Percentiles rank a stretch among this genome's conserved stretches.
phyloP scores from a whole-genome alignment of 495 filamentous ascomycete species.

The Patellaria atrata region DNA sequence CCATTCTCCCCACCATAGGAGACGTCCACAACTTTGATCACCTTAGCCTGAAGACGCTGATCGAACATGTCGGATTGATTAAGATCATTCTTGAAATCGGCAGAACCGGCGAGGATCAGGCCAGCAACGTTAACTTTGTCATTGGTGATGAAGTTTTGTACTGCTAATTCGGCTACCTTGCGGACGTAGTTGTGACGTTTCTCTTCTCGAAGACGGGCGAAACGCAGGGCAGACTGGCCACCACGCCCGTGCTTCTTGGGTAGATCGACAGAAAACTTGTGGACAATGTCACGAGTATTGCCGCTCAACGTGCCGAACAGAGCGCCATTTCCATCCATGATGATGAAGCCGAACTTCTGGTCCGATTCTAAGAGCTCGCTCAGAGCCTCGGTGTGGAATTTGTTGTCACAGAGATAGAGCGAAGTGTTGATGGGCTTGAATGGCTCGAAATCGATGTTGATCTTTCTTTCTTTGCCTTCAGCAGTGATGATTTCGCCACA shows the following conservation, averaged over 20 bases:
- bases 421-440: slow-evolving; percentile 99
- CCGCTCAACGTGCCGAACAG: slow-evolving; percentile 93
- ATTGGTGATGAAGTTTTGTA: slow-evolving; percentile 94
- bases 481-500: slow-evolving; percentile 99
- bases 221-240: slow-evolving; percentile 97
- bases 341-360: slow-evolving; percentile 97
- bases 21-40: slow-evolving; percentile 98
- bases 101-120: slow-evolving; percentile 86
- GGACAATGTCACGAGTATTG: slow-evolving; percentile 91
- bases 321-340: slow-evolving; percentile 98
- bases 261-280: slow-evolving; percentile 92
- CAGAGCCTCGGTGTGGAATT: slow-evolving; percentile 95
- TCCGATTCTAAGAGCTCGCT: slow-evolving; percentile 95
- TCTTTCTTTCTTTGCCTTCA: slow-evolving; percentile 96
- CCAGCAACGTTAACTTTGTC: slow-evolving; percentile 97
- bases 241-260: slow-evolving; percentile 99
- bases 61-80: slow-evolving; percentile 98
- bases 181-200: slow-evolving; percentile 99
- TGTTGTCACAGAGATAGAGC: slow-evolving; percentile 97
- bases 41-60: slow-evolving; percentile 73
- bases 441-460: slow-evolving; percentile 98
- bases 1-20: slow-evolving; percentile 98
- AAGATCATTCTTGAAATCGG: slow-evolving; percentile 98
- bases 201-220: slow-evolving; percentile 97
- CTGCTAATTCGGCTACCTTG: slow-evolving; percentile 92